Evolutionary conservation across 2,329 filamentous ascomycete genomes (phyloP), one percentile per base, ranked within the genome.

Genomic region (Colletotrichum spaethianum): DNA sequence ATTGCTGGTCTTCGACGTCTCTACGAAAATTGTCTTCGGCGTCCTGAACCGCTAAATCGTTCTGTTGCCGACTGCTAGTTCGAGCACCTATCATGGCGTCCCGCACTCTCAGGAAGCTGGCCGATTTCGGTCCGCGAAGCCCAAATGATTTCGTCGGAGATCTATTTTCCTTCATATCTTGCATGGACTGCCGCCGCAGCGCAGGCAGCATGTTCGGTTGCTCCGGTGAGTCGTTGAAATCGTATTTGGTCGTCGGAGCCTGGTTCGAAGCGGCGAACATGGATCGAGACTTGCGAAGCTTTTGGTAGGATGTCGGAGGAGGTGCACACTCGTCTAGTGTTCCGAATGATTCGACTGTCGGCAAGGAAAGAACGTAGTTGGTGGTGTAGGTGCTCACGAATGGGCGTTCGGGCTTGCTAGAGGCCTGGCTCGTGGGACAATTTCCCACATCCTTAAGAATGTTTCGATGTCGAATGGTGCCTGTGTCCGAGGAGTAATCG

Each of bases 281-380:
- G 0, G 89, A 91, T 70, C 82, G 86, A 1, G 89, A 89, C 75
- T 86, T 89, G 53, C 87, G 87, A 52, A 91, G 78, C 36, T 82
- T 84, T 57, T 85, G 83, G 74, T 84, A 87, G 0, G 87, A 87
- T 2, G 84, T 85, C 18, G 85, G 83, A 38, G 82, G 81, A 3
- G 87, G 87, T 1, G 82, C 83, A 40, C 84, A 78, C 63, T 87
- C 83, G 68, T 89, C 86, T 69, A 88, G 53, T 6, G 70, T 56
- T 4, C 42, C 12, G 46, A 68, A 73, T n/a, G 63, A 62, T 18
- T 68, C 57, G 12, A 38, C 59, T 16, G 63, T 42, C 6, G 69
- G 72, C 4, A 73, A 60, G 2, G 73, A 73, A 8, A 63, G 42
- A 50, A 73, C 52, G 31, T 65, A 73, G 12, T 40, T 74, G 26